A percentile compares a stretch with the other conserved stretches of the same genome.
phyloP scores from a whole-genome alignment of 202 grass and related monocot species.

The Carex arenaria region DNA sequence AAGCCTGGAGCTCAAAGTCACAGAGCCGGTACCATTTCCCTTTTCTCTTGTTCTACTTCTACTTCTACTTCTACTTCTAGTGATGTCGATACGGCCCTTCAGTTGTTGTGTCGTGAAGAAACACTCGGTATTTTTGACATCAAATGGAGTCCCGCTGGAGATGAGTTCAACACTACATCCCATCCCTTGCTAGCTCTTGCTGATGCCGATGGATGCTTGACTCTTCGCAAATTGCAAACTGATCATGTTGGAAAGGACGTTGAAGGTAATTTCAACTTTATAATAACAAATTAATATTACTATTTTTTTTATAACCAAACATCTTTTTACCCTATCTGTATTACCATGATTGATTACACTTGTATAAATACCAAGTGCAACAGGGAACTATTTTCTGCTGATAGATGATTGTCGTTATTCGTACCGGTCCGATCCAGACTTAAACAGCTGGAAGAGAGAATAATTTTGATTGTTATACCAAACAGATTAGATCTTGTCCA shows the following conservation, averaged over 20 bases:
- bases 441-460: background rate
- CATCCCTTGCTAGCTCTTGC: slow-evolving; percentile 68
- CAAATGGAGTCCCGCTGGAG: slow-evolving; percentile 61
- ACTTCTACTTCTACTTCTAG: background rate
- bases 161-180: background rate
- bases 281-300: background rate
- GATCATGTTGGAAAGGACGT: background rate
- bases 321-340: background rate
- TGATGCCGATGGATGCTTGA: slow-evolving; percentile 60
- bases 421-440: background rate
- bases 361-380: background rate
- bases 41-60: slow-evolving; percentile 39
- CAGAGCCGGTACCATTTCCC: slow-evolving; percentile 57
- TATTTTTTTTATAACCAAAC: background rate
- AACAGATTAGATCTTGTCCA: background rate
- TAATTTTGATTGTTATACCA: background rate
- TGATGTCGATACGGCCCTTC: slow-evolving; percentile 13
- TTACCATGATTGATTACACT: background rate
- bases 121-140: slow-evolving; percentile 77
- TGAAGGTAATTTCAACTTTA: slow-evolving; percentile 16
- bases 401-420: background rate
- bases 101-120: slow-evolving; percentile 44
- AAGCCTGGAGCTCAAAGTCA: slow-evolving; percentile 23
- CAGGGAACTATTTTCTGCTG: background rate
- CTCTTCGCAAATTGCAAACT: slow-evolving; percentile 27